These are phyloP conservation scores for Candida albicans DNA, from an alignment of 1,139 yeast genomes.

Conservation along the genomic window DNA sequence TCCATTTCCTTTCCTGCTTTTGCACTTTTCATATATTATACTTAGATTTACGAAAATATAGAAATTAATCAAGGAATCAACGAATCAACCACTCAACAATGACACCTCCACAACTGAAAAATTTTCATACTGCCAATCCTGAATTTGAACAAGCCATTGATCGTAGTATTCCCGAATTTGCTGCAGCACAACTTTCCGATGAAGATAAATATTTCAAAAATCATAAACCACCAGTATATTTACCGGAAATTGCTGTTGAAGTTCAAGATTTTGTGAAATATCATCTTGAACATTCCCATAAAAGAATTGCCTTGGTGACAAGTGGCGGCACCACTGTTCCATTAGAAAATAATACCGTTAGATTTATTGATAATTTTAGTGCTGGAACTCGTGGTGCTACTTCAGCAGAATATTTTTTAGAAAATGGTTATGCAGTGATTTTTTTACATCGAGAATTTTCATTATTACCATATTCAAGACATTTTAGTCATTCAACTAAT, in stretches of 20 bases:
- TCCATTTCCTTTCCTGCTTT: background rate
- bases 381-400: constrained; percentile 99
- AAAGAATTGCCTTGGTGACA: constrained; percentile 76
- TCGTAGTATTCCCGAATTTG: constrained; percentile 70
- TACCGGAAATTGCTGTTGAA: constrained; percentile 57
- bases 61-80: no score
- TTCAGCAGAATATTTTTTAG: constrained; percentile 87
- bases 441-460: constrained; percentile 92
- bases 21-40: background rate
- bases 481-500: constrained; percentile 80
- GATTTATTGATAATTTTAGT: constrained; percentile 94
- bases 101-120: constrained; percentile 20
- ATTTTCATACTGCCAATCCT: constrained; percentile 65
- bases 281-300: constrained; percentile 37
- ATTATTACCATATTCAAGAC: constrained; percentile 85
- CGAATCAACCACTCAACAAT: constrained; percentile 2
- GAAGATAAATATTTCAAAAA: constrained; percentile 74
- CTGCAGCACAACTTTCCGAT: constrained; percentile 71
- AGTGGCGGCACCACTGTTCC: constrained; percentile 99
- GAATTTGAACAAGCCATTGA: constrained; percentile 76
- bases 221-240: constrained; percentile 73
- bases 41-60: background rate
- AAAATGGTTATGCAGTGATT: constrained; percentile 85
- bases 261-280: constrained; percentile 59
- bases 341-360: constrained; percentile 89